These are phyloP conservation scores for Hemisphaericaspora subhashii DNA, from an alignment of 1,139 yeast genomes.

Conservation along the genomic window DNA sequence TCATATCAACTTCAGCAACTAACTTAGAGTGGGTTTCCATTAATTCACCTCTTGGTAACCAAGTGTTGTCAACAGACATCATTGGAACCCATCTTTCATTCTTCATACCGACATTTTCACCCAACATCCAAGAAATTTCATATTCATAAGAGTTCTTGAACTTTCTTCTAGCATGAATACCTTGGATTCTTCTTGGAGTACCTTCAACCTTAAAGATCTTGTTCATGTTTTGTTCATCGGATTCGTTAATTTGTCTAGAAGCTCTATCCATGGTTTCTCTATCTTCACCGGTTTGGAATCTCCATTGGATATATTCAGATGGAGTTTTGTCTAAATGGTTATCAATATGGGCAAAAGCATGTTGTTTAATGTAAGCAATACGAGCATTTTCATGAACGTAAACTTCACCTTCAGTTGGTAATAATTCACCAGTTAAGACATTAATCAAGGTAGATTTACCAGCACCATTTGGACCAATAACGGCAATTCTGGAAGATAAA, in stretches of 20 bases:
- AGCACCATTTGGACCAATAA: conserved; percentile 99
- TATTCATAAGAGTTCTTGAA: conserved; percentile 99
- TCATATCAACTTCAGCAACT: conserved; percentile 99
- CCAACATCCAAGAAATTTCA: conserved; percentile 94
- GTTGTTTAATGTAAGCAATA: conserved; percentile 99
- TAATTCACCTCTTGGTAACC: conserved; percentile 99
- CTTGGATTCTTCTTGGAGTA: conserved; percentile 95
- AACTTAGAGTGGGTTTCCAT: conserved; percentile 97
- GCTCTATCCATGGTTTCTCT: conserved; percentile 99
- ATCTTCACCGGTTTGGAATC: conserved; percentile 99
- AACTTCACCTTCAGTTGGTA: conserved; percentile 97
- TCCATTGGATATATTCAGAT: conserved; percentile 99
- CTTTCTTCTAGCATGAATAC: conserved; percentile 97
- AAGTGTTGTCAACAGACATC: conserved; percentile 99
- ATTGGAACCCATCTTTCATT: conserved; percentile 99
- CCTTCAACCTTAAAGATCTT: conserved; percentile 98
- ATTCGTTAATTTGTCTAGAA: conserved; percentile 95
- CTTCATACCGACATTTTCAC: conserved; percentile 99
- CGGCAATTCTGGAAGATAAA: conserved; percentile 98
- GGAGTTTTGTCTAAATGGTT: conserved; percentile 99
- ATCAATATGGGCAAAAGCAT: conserved; percentile 99
- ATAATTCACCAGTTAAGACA: conserved; percentile 98
- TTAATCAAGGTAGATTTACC: conserved; percentile 99
- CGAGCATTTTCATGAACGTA: conserved; percentile 99
- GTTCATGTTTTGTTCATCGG: conserved; percentile 98